Base-by-base conservation (phyloP, 2,329 filamentous ascomycete species). In the Colletotrichum euphorbiae region DNA sequence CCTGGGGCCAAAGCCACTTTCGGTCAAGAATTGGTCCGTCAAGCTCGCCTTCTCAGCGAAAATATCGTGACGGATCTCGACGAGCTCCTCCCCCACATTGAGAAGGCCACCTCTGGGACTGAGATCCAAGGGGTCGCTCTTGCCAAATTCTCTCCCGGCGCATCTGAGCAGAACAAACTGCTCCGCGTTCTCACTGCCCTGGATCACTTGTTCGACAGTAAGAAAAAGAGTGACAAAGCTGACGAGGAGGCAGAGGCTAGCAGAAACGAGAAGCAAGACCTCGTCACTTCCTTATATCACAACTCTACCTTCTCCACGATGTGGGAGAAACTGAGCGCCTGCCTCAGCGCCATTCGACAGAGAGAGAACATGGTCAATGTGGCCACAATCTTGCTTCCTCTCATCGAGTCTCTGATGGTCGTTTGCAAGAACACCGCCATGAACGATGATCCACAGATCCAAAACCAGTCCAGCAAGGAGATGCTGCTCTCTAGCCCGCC, bases 401-500 rank as follows among this genome's bases (percentile, higher is more conserved):
- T 99, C 33, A 98, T 99, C 69, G 96, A 99, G 79, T 93, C 94
- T 6, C 84, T 99, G 70, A 99, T 99, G 96, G 96, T 99, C 60
- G 94, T 99, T 31, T 99, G 97, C 87, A 99, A 98, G 84, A 98
- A 98, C 79, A 97, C 94, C 8, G 92, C 93, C 1, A 84, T 94
- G 61, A 91, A 90, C 75, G 92, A 96, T 69, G 82, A 89, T 28
- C 80, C 85, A 1, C 72, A 74, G 31, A 72, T 79, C 65, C 75
- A 83, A 72, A 74, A 74, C 73, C 75, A 85, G 78, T 62, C 79
- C 51, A 81, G 78, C 70, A 90, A 90, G 74, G 91, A 93, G 62
- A 85, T 91, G 75, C 83, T 89, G 31, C 81, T 92, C 40, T 88
- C 90, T 45, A 94, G 90, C 73, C 90, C 92, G 76, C 85, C 90